Evolutionary conservation across 2,329 filamentous ascomycete species (phyloP).

Genomic region (Epichloe festucae): DNA sequence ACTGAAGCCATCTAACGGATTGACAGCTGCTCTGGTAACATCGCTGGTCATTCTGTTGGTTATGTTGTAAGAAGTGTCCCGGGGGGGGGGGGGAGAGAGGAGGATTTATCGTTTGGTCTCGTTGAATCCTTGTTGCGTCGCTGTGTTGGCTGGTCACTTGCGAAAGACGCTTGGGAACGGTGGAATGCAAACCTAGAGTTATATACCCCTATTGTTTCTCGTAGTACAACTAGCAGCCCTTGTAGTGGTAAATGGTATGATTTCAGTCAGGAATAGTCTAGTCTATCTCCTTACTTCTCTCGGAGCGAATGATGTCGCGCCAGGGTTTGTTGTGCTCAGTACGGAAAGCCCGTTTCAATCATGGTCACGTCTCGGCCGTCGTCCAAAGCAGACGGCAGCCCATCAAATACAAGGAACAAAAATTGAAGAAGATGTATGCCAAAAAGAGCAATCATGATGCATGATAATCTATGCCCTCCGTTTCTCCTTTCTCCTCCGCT

Average conservation of each 20-base stretch:
- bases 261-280: conserved; percentile 1
- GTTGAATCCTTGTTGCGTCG: not conserved
- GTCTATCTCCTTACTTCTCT: not conserved
- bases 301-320: not conserved
- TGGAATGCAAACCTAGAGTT: conserved; percentile 5
- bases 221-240: not conserved
- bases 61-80: not conserved
- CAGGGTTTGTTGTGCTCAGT: not conserved
- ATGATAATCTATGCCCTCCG: conserved; percentile 10
- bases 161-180: not conserved
- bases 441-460: not conserved
- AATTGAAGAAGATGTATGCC: not conserved
- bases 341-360: not conserved
- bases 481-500: conserved; percentile 35
- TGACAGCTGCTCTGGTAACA: conserved; percentile 4
- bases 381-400: too few relatives aligned
- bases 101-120: not conserved
- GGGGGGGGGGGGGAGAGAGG: accelerated
- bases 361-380: not conserved
- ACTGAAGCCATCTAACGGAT: conserved; percentile 7
- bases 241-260: conserved; percentile 4
- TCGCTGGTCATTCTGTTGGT: conserved; percentile 1
- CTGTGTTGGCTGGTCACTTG: not conserved
- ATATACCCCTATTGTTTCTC: conserved; percentile 4
- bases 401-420: not conserved